A percentile compares a stretch with the other conserved stretches of the same genome.
Conservation (phyloP, 23 red algal species). For the Gracilariopsis chorda region DNA sequence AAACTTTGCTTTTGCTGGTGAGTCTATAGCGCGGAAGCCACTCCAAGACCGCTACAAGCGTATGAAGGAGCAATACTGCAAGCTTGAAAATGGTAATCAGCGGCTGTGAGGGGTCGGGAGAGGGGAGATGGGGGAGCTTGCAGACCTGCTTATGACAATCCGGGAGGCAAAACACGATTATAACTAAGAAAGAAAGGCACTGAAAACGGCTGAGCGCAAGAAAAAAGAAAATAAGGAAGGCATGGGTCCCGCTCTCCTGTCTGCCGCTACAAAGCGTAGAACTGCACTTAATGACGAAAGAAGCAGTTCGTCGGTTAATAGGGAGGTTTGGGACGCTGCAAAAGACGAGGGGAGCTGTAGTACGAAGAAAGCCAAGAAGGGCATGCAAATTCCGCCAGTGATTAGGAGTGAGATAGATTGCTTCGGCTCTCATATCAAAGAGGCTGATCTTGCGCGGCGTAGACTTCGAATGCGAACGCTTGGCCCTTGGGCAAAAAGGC, state of each 20-base stretch:
- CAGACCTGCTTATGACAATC: background rate
- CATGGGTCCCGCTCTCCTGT: no score
- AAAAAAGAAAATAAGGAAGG: background rate
- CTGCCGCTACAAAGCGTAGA: no score
- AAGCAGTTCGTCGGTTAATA: background rate
- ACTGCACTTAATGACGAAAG: background rate
- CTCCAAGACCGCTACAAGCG: no score
- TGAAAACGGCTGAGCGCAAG: background rate
- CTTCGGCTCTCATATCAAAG: background rate
- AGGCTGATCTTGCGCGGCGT: background rate
- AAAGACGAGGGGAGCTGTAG: background rate
- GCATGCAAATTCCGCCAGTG: background rate
- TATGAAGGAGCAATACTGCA: no score
- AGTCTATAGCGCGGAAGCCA: no score
- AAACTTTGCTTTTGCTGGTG: no score
- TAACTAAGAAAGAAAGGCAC: background rate
- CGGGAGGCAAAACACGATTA: background rate
- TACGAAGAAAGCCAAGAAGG: background rate
- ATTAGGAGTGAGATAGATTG: background rate
- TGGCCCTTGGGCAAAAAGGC: background rate
- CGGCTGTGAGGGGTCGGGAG: background rate
- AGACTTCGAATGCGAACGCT: background rate
- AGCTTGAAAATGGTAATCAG: background rate
- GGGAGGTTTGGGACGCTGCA: background rate
- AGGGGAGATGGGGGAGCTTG: conserved; percentile 14